These are phyloP conservation scores for Colletotrichum somersetense DNA, from an alignment of 2,329 filamentous ascomycete species.

Conservation along the genomic window DNA sequence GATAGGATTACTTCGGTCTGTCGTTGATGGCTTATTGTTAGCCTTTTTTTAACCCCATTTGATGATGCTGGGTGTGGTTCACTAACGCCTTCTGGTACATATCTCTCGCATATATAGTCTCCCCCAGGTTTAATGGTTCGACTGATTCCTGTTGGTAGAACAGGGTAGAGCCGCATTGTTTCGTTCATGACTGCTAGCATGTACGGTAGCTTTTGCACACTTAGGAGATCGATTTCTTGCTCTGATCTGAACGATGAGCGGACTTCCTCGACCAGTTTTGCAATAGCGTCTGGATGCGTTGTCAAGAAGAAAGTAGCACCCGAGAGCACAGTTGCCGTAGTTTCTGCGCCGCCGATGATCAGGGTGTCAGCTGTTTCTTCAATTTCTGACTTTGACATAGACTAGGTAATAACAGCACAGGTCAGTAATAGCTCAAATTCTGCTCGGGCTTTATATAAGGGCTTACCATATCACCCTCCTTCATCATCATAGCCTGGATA, in stretches of 20 bases:
- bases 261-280: slow-evolving; percentile 55
- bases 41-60: no score
- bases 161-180: slow-evolving; percentile 53
- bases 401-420: background rate
- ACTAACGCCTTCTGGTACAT: slow-evolving; percentile 52
- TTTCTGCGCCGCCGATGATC: slow-evolving; percentile 58
- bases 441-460: background rate
- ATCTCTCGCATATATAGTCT: slow-evolving; percentile 48
- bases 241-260: slow-evolving; percentile 51
- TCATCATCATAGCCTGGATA: slow-evolving; percentile 42
- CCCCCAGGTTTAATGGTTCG: slow-evolving; percentile 51
- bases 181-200: slow-evolving; percentile 59
- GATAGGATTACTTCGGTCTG: slow-evolving; percentile 54
- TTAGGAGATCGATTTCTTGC: slow-evolving; percentile 54
- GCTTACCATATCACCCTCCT: slow-evolving; percentile 34
- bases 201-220: slow-evolving; percentile 51
- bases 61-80: no score
- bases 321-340: slow-evolving; percentile 58
- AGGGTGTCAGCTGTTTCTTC: slow-evolving; percentile 41
- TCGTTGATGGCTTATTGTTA: no score
- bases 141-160: slow-evolving; percentile 44
- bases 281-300: slow-evolving; percentile 48
- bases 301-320: slow-evolving; percentile 57
- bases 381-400: slow-evolving; percentile 29
- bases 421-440: background rate